Percentiles rank a stretch among this genome's conserved stretches.
These are phyloP conservation scores for Wickerhamiella allomyrinae DNA, from an alignment of 805 yeast genomes.

Conservation along the genomic window DNA sequence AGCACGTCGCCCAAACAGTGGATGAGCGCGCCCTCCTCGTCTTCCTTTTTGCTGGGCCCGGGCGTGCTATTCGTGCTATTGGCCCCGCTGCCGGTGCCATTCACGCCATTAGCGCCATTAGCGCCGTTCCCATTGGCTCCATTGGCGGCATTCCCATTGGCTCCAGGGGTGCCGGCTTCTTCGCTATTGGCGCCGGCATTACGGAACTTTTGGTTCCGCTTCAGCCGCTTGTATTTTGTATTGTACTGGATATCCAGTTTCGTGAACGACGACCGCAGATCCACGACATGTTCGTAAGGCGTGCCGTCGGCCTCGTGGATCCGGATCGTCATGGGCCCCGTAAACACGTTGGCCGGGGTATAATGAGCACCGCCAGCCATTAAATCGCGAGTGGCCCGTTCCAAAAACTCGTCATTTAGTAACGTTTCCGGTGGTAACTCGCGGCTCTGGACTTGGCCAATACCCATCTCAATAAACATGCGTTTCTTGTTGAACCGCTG, in stretches of 20 bases:
- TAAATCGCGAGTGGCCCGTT: constrained; percentile 26
- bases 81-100: constrained; percentile 17
- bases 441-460: constrained; percentile 66
- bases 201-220: constrained; percentile 37
- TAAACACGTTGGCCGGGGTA: constrained; percentile 28
- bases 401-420: constrained; percentile 25
- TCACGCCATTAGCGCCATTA: constrained; percentile 17
- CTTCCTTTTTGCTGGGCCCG: constrained; percentile 21
- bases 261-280: constrained; percentile 68
- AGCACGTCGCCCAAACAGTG: constrained; percentile 70
- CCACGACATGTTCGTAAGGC: constrained; percentile 95
- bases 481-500: constrained; percentile 89
- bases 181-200: constrained; percentile 21
- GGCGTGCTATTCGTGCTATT: constrained; percentile 4
- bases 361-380: constrained; percentile 5
- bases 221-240: constrained; percentile 76
- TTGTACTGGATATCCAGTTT: constrained; percentile 90
- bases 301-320: constrained; percentile 98
- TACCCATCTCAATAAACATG: constrained; percentile 87
- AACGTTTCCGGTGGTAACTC: constrained; percentile 22
- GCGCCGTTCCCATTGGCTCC: constrained; percentile 3
- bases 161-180: constrained; percentile 11
- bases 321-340: constrained; percentile 93
- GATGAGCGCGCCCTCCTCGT: constrained; percentile 25
- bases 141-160: constrained; percentile 16